phyloP scores from a whole-genome alignment of 805 yeast genomes.

The Lachancea sp. region DNA sequence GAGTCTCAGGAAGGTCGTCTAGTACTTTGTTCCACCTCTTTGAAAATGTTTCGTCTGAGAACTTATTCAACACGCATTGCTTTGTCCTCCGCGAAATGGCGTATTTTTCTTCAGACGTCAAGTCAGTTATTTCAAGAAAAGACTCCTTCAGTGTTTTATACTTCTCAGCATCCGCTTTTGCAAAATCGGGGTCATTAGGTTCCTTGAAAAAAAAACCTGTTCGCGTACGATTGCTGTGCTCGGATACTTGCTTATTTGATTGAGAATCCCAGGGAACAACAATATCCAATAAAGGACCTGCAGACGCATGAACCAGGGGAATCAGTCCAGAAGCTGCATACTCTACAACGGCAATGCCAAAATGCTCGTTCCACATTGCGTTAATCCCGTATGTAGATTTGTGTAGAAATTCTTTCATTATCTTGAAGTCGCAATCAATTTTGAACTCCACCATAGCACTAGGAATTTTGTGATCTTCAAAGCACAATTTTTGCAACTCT shows the following conservation, averaged over 20 bases:
- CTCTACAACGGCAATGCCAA: constrained; percentile 96
- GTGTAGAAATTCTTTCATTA: constrained; percentile 48
- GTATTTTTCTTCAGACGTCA: constrained; percentile 34
- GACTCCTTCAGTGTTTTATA: constrained; percentile 46
- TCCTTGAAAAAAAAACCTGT: constrained; percentile 80
- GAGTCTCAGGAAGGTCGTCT: constrained; percentile 10
- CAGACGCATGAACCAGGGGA: constrained; percentile 89
- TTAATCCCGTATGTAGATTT: constrained; percentile 72
- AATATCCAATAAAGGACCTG: constrained; percentile 89
- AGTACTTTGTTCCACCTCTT: constrained; percentile 43
- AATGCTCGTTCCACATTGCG: constrained; percentile 99
- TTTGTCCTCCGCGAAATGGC: constrained; percentile 43
- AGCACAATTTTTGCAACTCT: constrained; percentile 40
- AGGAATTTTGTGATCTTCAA: constrained; percentile 37
- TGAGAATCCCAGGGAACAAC: constrained; percentile 49
- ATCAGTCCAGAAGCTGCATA: constrained; percentile 78
- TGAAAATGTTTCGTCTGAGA: constrained; percentile 56
- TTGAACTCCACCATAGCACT: constrained; percentile 44
- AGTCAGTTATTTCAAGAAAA: constrained; percentile 39
- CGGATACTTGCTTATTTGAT: constrained; percentile 21
- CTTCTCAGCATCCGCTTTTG: constrained; percentile 17
- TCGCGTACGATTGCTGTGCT: constrained; percentile 37
- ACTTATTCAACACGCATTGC: constrained; percentile 43
- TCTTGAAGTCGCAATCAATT: constrained; percentile 67
- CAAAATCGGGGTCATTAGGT: constrained; percentile 63